Evolutionary conservation across 768 basidiomycete species (phyloP).

Genomic region (Dendrothele bispora): DNA sequence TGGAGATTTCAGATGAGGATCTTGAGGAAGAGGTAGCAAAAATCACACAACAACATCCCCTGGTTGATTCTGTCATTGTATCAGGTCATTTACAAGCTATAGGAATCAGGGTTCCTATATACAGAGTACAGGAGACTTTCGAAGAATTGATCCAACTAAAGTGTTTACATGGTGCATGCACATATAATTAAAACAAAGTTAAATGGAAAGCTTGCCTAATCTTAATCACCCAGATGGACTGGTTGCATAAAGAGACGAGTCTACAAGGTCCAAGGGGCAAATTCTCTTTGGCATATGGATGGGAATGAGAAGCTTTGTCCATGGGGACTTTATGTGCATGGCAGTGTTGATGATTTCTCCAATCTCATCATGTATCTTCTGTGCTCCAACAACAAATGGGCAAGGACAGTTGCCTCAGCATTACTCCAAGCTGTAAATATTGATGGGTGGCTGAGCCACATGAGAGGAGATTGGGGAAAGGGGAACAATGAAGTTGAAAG

Average conservation of each 20-base stretch:
- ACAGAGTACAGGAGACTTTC: conserved; percentile 1
- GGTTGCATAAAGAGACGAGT: conserved; percentile 12
- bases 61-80: conserved; percentile 1
- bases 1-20: not conserved
- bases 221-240: not conserved
- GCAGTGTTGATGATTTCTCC: conserved; percentile 38
- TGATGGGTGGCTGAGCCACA: conserved; percentile 29
- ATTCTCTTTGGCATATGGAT: conserved; percentile 35
- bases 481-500: conserved; percentile 10
- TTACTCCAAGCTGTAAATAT: conserved; percentile 18
- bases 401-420: conserved; percentile 18
- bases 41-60: conserved; percentile 1
- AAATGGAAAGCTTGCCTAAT: not conserved
- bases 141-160: conserved; percentile 6
- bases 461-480: conserved; percentile 7
- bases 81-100: conserved; percentile 2
- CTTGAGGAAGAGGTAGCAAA: conserved; percentile 7
- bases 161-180: conserved; percentile 6
- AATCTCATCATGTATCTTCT: conserved; percentile 28
- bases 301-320: conserved; percentile 34
- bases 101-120: not conserved
- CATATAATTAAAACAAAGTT: too few species aligned
- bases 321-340: conserved; percentile 36
- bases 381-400: conserved; percentile 27
- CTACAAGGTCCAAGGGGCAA: conserved; percentile 29